Percentiles rank a stretch among this genome's conserved stretches.
These are phyloP conservation scores for Exophiala xenobiotica DNA, from an alignment of 2,329 filamentous ascomycete genomes.

Conservation along the genomic window DNA sequence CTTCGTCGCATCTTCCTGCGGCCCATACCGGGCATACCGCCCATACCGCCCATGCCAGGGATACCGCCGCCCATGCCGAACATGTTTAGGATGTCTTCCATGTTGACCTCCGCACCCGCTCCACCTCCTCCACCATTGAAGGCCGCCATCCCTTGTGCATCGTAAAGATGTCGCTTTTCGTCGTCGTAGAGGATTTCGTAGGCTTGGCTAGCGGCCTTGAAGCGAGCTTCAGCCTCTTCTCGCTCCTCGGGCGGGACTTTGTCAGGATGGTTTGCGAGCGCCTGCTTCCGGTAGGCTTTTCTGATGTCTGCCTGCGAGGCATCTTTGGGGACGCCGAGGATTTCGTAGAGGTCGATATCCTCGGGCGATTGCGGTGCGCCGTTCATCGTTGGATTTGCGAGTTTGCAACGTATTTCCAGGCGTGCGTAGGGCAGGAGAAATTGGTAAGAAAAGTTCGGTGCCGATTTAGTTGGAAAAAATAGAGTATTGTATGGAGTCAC, in stretches of 20 bases:
- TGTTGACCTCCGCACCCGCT: slow-evolving; percentile 74
- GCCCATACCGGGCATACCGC: slow-evolving; percentile 46
- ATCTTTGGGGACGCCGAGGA: slow-evolving; percentile 61
- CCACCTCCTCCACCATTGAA: slow-evolving; percentile 75
- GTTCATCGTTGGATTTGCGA: slow-evolving; percentile 18
- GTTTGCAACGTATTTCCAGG: not conserved
- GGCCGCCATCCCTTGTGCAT: slow-evolving; percentile 91
- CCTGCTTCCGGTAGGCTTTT: slow-evolving; percentile 87
- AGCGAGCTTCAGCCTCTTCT: slow-evolving; percentile 80
- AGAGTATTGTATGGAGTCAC: too few relatives aligned
- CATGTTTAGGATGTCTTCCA: slow-evolving; percentile 73
- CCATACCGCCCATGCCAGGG: slow-evolving; percentile 57
- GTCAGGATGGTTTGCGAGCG: slow-evolving; percentile 88
- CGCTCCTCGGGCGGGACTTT: slow-evolving; percentile 87
- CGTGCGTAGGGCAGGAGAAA: not conserved
- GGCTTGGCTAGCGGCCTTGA: slow-evolving; percentile 89
- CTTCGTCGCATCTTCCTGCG: slow-evolving; percentile 68
- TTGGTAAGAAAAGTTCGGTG: not conserved
- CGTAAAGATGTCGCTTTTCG: slow-evolving; percentile 87
- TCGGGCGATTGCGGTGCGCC: slow-evolving; percentile 11
- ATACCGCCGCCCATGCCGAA: slow-evolving; percentile 56
- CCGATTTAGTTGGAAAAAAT: not conserved
- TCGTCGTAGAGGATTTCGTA: slow-evolving; percentile 98
- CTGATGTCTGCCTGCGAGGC: slow-evolving; percentile 30
- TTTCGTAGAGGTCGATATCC: slow-evolving; percentile 30